Conservation (phyloP, 1,284 basidiomycete species). For the Vanrija pseudolonga region DNA sequence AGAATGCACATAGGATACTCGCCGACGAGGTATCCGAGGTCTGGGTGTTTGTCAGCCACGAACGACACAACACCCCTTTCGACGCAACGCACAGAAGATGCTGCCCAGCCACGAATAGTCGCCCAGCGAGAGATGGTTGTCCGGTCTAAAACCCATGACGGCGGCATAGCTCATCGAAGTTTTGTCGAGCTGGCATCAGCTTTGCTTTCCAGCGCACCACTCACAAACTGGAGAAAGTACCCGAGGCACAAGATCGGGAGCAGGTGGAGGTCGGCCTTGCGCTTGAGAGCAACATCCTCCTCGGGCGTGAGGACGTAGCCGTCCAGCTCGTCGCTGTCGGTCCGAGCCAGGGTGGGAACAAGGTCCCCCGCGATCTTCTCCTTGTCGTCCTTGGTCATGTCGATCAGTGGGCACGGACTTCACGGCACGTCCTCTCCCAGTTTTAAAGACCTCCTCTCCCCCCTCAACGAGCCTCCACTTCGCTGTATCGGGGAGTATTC, state of each 20-base stretch:
- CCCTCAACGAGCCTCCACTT: too few species aligned
- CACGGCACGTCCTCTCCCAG: too few species aligned
- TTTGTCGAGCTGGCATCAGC: conserved; percentile 3
- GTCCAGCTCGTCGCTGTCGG: too few species aligned
- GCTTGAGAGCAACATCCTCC: background rate
- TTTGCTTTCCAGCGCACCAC: background rate
- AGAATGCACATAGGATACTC: background rate
- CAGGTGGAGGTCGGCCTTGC: conserved; percentile 6
- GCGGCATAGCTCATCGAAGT: conserved; percentile 6
- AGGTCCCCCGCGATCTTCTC: too few species aligned
- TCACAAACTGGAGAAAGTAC: conserved; percentile 9
- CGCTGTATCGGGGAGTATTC: too few species aligned
- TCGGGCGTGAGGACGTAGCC: background rate
- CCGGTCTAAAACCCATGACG: conserved; percentile 5
- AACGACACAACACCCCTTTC: too few species aligned
- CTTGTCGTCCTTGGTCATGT: too few species aligned
- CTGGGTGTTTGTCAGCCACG: conserved; percentile 7
- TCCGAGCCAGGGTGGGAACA: too few species aligned
- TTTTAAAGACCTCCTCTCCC: too few species aligned
- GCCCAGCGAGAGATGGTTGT: conserved; percentile 9
- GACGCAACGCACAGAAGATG: conserved; percentile 6
- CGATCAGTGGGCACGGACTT: too few species aligned
- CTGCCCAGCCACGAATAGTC: background rate
- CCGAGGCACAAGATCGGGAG: conserved; percentile 3
- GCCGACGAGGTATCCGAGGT: background rate